phyloP scores from a whole-genome alignment of 768 basidiomycete species.

The Lentinula boryana region DNA sequence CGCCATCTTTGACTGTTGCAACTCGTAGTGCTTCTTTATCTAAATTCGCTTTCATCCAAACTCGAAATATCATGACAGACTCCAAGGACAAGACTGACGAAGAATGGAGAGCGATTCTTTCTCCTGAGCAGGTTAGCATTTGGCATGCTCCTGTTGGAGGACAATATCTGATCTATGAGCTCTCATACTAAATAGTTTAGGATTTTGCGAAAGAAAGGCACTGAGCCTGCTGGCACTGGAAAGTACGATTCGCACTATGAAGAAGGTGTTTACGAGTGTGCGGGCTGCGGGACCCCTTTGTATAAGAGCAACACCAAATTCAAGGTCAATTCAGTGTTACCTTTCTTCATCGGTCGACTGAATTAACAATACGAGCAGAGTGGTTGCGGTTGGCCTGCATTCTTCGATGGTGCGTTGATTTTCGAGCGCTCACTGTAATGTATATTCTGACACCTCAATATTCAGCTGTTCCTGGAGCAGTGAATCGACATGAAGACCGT shows the following conservation, averaged over 20 bases:
- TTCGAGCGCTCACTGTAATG: neutral
- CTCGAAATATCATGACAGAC: constrained; percentile 3
- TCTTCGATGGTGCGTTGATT: constrained; percentile 70
- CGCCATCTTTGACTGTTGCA: neutral
- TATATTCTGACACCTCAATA: constrained; percentile 1
- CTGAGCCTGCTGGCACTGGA: constrained; percentile 74
- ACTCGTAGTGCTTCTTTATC: neutral
- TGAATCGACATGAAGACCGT: constrained; percentile 69
- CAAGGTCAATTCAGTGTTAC: constrained; percentile 34
- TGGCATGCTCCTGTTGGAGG: constrained; percentile 14
- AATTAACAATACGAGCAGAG: constrained; percentile 32
- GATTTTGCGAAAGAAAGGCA: constrained; percentile 82
- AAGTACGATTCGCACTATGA: constrained; percentile 66
- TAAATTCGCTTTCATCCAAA: neutral
- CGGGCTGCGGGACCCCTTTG: constrained; percentile 74
- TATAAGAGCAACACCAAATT: constrained; percentile 92
- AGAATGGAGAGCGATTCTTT: constrained; percentile 82
- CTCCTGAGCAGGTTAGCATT: constrained; percentile 65
- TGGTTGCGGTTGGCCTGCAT: constrained; percentile 97
- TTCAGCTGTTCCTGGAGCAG: constrained; percentile 84
- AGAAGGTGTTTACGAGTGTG: constrained; percentile 71
- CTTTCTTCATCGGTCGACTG: neutral
- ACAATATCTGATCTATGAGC: neutral
- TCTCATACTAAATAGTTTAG: constrained; percentile 55
- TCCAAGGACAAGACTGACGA: constrained; percentile 46